Evolutionary conservation across 148 eudicot species (phyloP), one percentile per base, ranked within the genome.

Genomic region (Rheum nobile): DNA sequence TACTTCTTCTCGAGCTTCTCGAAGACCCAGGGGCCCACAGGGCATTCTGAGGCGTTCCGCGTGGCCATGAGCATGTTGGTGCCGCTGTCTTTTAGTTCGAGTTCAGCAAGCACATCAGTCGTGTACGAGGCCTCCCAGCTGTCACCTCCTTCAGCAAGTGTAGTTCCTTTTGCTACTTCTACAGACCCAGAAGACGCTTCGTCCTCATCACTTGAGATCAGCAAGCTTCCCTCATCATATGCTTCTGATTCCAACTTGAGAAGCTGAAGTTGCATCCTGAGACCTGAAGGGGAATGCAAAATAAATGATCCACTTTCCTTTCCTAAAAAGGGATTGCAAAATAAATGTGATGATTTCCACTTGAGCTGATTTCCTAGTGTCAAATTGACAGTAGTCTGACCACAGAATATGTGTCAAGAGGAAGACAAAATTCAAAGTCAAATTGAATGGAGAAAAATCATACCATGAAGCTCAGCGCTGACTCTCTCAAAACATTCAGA

Each of bases 401-500:
- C 29, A 24, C 2, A 3, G 11, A 28, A 9, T 59, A 10, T 4
- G 34, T 28, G 34, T 29, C 67, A 28, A 24, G 6, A 19, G 34
- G 67, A 59, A 26, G 67, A 59, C 4, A 59, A 59, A 59, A 59
- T 14, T 26, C 32, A 28, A 9, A 26, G 67, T 59, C 9, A 29
- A 26, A 59, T 29, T 24, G 67, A 29, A 34, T 34, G 32, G 10
- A 8, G 44, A 10, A 31, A 57, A 5, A 13, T 32, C 22, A 8
- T 86, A 94, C 98, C 98, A 32, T 86, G 90, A 82, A 94, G 92
- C 67, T 82, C 97, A 73, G 89, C 91, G 74, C 83, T 83, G 81
- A 94, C 93, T 86, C 84, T 84, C 77, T 91, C 93, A 81, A 89
- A 90, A 78, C 93, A 85, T 79, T 90, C 96, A 70, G 94, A 85